Percentiles rank a stretch among this genome's conserved stretches.
Evolutionary conservation across 148 eudicot genomes (phyloP).

Genomic region (Spergularia bocconei): DNA sequence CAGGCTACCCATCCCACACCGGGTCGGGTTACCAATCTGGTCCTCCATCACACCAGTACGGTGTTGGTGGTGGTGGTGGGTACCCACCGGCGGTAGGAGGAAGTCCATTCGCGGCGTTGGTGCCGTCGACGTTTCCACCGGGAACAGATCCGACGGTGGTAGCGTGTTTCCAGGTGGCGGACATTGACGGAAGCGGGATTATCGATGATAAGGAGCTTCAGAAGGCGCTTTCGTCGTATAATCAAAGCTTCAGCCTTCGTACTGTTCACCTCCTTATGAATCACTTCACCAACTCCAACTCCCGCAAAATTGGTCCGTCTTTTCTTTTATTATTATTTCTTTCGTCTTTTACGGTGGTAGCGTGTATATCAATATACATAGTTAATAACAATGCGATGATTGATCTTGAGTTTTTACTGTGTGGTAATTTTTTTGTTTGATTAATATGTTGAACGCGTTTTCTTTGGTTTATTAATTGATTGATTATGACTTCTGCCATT

Average conservation of each 20-base stretch:
- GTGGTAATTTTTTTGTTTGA: too few relatives aligned
- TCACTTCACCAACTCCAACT: slow-evolving; percentile 59
- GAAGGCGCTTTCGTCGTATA: slow-evolving; percentile 63
- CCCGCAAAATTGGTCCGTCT: slow-evolving; percentile 64
- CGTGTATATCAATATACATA: too few relatives aligned
- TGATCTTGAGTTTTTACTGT: too few relatives aligned
- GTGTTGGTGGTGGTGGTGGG: not conserved
- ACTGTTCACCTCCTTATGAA: slow-evolving; percentile 92
- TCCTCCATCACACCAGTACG: not conserved
- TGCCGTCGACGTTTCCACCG: slow-evolving; percentile 80
- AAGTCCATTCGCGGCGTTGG: slow-evolving; percentile 61
- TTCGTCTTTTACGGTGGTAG: too few relatives aligned
- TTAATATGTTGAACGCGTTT: too few relatives aligned
- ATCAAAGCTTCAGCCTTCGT: slow-evolving; percentile 72
- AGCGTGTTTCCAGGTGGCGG: slow-evolving; percentile 74
- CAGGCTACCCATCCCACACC: not conserved
- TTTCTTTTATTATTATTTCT: slow-evolving; percentile 13
- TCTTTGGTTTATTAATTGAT: too few relatives aligned
- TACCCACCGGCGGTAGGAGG: slow-evolving; percentile 36
- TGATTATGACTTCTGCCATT: too few relatives aligned
- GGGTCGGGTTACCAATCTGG: not conserved
- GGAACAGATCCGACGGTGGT: slow-evolving; percentile 83
- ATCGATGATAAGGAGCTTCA: slow-evolving; percentile 92
- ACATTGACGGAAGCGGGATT: slow-evolving; percentile 76
- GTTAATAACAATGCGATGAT: too few relatives aligned